Evolutionary conservation across 768 basidiomycete genomes (phyloP).

Genomic region (Clathrus columnatus): DNA sequence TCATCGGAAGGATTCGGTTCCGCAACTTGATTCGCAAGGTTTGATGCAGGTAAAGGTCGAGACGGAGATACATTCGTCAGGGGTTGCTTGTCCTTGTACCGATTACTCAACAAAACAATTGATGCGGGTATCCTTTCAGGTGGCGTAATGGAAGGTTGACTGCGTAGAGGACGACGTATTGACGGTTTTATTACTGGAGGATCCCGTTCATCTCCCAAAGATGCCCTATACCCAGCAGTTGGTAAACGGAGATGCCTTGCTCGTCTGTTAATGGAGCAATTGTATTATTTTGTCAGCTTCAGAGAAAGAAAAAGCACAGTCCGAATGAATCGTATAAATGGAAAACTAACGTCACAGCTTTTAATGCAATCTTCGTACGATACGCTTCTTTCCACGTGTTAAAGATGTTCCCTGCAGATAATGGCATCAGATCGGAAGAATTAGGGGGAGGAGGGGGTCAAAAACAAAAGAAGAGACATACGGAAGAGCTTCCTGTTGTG

Average conservation of each 20-base stretch:
- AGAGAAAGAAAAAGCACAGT: conserved; percentile 12
- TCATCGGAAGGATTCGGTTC: neutral
- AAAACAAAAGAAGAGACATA: conserved; percentile 28
- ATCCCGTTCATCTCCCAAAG: neutral
- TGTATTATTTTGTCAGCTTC: conserved; percentile 10
- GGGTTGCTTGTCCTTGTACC: neutral
- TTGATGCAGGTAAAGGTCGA: neutral
- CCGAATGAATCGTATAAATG: conserved; percentile 11
- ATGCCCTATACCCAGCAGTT: conserved; percentile 3
- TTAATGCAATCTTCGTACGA: conserved; percentile 61
- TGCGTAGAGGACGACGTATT: conserved; percentile 6
- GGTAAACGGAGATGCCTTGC: conserved; percentile 76
- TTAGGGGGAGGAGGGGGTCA: conserved; percentile 2
- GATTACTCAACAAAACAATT: neutral
- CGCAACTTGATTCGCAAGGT: neutral
- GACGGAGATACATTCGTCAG: neutral
- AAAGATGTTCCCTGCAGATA: conserved; percentile 39
- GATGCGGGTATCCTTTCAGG: neutral
- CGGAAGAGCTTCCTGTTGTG: conserved; percentile 48
- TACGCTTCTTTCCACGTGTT: conserved; percentile 63
- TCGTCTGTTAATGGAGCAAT: conserved; percentile 44
- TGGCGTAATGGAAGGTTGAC: neutral
- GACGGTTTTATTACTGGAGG: neutral
- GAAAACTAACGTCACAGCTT: conserved; percentile 74
- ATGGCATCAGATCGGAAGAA: neutral